Evolutionary conservation across 768 basidiomycete species (phyloP).

Genomic region (Tylopilus balloui): DNA sequence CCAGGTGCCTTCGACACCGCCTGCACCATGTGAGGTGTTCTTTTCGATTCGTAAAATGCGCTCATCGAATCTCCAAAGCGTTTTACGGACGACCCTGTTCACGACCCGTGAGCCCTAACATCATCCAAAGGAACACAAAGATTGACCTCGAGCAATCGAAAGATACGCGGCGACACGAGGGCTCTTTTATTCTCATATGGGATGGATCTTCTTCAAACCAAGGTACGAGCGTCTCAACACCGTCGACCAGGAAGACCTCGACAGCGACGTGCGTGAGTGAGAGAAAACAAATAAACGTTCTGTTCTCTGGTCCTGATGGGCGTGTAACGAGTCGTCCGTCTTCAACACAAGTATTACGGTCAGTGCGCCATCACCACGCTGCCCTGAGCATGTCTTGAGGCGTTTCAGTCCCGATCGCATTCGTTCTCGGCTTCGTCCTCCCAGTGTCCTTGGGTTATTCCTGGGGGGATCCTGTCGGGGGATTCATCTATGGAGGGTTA

Average conservation of each 20-base stretch:
- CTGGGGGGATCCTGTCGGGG: constrained; percentile 10
- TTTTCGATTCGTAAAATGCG: neutral
- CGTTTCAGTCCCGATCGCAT: constrained; percentile 8
- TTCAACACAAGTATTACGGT: constrained; percentile 13
- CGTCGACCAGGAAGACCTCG: constrained; percentile 8
- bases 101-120: constrained; percentile 9
- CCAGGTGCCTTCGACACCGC: constrained; percentile 11
- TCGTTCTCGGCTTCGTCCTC: constrained; percentile 1
- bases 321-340: constrained; percentile 1
- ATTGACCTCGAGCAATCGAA: neutral
- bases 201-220: constrained; percentile 12
- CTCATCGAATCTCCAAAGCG: constrained; percentile 1
- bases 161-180: constrained; percentile 12
- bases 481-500: constrained; percentile 8
- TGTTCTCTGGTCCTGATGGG: neutral
- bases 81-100: constrained; percentile 9
- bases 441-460: constrained; percentile 2
- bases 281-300: neutral
- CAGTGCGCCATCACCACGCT: neutral
- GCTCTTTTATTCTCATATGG: constrained; percentile 8
- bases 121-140: neutral
- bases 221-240: constrained; percentile 5
- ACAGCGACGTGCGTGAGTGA: constrained; percentile 7
- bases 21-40: constrained; percentile 5
- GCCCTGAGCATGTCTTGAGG: neutral